Percentiles rank a stretch among this genome's conserved stretches.
phyloP scores from a whole-genome alignment of 306 rosid species.

The Prunus fruticosa region DNA sequence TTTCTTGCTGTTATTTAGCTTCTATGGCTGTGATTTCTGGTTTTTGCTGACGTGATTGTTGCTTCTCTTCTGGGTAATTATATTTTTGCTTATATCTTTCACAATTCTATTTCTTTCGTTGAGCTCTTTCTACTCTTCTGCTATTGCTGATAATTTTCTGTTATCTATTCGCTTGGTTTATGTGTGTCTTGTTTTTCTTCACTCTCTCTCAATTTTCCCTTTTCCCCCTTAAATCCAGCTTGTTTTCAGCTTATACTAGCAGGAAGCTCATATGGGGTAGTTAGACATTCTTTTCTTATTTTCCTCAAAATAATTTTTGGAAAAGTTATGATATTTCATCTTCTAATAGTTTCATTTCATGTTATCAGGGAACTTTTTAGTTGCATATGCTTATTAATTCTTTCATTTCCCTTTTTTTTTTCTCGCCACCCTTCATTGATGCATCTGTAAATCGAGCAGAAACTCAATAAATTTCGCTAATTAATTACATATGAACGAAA shows the following conservation, averaged over 20 bases:
- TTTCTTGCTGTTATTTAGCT: neutral
- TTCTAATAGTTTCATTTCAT: neutral
- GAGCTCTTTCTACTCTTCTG: constrained; percentile 10
- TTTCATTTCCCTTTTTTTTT: neutral
- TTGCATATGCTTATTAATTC: neutral
- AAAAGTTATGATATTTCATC: neutral
- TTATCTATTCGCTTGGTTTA: neutral
- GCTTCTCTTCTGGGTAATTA: constrained; percentile 23
- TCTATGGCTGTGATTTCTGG: constrained; percentile 1
- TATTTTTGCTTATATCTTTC: neutral
- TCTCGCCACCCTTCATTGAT: neutral
- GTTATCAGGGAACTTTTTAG: neutral
- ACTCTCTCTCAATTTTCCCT: constrained; percentile 24
- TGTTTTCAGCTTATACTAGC: constrained; percentile 18
- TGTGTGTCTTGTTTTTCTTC: neutral
- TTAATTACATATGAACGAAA: neutral
- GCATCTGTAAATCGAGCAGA: neutral
- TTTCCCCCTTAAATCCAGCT: constrained; percentile 8
- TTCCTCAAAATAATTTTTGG: neutral
- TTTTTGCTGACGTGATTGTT: constrained; percentile 2
- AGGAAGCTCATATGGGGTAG: constrained; percentile 18
- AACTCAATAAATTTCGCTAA: neutral
- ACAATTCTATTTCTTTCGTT: neutral
- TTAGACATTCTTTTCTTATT: neutral
- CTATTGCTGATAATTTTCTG: constrained; percentile 6